Evolutionary conservation across 2,329 filamentous ascomycete genomes (phyloP), one percentile per base, ranked within the genome.

Genomic region (Colletotrichum neosansevieriae): DNA sequence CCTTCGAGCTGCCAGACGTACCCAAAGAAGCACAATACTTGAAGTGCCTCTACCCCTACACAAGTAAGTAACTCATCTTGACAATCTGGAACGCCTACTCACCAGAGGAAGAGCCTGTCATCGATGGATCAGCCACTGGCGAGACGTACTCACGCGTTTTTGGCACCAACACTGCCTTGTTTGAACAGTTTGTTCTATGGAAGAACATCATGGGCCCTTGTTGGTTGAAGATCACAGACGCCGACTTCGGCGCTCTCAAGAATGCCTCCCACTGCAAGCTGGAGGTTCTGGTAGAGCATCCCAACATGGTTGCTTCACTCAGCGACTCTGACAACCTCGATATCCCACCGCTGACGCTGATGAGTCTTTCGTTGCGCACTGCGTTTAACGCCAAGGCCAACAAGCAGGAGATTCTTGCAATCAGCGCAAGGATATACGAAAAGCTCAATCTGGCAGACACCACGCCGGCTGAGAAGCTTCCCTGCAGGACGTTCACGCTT

Each of bases 181-280:
- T 99, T 74, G 96, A 99, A 80, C 96, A 99, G 74, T 99, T 99
- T 76, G 96, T 99, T 19, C 86, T 99, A 5, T 98, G 94, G 92
- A 98, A 98, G 82, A 97, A 97, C 76, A 93, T 99, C 74, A 99
- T 98, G 95, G 96, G 96, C 1, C 96, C 96, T 34, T 98, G 96
- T 78, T 99, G 96, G 96, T 87, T 99, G 51, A 94, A 91, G 76
- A 96, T 99, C 63, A 88, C 94, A 72, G 91, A 92, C 72, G 92
- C 92, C 34, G 91, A 98, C 77, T 98, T 97, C 76, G 86, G 87
- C 17, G 85, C 92, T 6, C 86, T 98, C 72, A 95, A 94, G 79
- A 98, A 98, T 74, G 92, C 94, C 11, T 99, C 96, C 0, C 96
- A 97, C 88, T 98, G 96, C 85, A 98, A 98, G 80, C 88, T 99